phyloP scores from a whole-genome alignment of 176 grass and related monocot genomes.

The Aegilops speltoides region DNA sequence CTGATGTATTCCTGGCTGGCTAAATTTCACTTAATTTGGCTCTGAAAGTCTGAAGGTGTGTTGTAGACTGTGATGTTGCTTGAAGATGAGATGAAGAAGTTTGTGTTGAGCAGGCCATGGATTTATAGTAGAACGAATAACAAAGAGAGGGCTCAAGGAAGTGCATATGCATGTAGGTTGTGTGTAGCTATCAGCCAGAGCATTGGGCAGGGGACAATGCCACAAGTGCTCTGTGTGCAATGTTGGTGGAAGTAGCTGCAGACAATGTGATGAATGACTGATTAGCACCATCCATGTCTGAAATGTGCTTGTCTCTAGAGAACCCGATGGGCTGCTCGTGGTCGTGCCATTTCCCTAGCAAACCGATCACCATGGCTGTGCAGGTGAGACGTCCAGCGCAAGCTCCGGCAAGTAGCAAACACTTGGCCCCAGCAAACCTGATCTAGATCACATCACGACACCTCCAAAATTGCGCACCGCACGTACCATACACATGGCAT shows the following conservation, averaged over 20 bases:
- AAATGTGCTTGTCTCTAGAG: background rate
- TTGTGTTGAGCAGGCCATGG: background rate
- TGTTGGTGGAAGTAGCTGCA: background rate
- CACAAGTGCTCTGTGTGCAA: constrained; percentile 30
- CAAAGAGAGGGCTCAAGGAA: background rate
- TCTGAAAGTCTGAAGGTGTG: background rate
- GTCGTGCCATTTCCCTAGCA: background rate
- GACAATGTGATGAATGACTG: background rate
- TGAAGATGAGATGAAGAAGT: constrained; percentile 13
- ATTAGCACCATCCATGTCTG: background rate
- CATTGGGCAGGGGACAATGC: constrained; percentile 27
- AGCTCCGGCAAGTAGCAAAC: background rate
- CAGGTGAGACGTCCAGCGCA: background rate
- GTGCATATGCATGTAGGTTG: background rate
- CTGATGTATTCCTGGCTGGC: background rate
- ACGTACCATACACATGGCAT: background rate
- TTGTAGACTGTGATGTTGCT: background rate
- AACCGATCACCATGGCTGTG: background rate
- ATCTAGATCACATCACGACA: background rate
- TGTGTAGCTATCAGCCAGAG: background rate
- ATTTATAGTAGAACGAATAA: constrained; percentile 23
- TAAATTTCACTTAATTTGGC: background rate
- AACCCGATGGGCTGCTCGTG: background rate
- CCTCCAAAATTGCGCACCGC: background rate
- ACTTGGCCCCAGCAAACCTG: background rate